Conservation (phyloP, 768 basidiomycete species). For the Tephrocybe sp. region DNA sequence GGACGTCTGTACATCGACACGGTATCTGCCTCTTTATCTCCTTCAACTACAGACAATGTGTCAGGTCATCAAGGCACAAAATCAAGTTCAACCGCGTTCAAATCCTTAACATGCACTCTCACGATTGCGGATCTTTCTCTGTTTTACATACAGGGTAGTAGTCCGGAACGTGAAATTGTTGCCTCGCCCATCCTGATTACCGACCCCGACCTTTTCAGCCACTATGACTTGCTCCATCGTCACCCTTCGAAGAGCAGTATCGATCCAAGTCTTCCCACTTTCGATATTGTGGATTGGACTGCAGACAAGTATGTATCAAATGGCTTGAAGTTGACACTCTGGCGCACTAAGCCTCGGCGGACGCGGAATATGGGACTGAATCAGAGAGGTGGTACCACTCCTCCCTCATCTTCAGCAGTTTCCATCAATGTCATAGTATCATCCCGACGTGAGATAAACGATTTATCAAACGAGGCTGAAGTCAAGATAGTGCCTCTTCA, state of each 20-base stretch:
- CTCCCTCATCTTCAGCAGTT: conserved; percentile 7
- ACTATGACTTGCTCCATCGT: conserved; percentile 48
- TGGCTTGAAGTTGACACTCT: conserved; percentile 58
- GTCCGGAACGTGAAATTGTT: conserved; percentile 19
- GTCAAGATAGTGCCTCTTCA: conserved; percentile 66
- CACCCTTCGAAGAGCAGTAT: conserved; percentile 35
- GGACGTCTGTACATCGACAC: conserved; percentile 53
- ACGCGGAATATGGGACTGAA: conserved; percentile 19
- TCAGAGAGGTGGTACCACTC: neutral
- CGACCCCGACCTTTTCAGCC: conserved; percentile 63
- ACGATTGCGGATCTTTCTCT: conserved; percentile 49
- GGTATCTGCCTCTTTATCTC: conserved; percentile 27
- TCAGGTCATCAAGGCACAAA: conserved; percentile 1
- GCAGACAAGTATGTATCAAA: conserved; percentile 33
- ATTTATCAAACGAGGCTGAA: conserved; percentile 28
- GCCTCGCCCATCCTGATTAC: conserved; percentile 73
- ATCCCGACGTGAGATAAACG: neutral
- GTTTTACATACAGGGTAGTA: conserved; percentile 45
- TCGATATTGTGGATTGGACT: conserved; percentile 68
- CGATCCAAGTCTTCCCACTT: conserved; percentile 44
- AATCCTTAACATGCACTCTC: neutral
- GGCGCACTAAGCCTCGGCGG: conserved; percentile 51
- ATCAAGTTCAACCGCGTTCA: neutral
- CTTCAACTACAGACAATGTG: no score
- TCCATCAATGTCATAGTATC: conserved; percentile 1